These are phyloP conservation scores for Comarum palustre DNA, from an alignment of 306 rosid species.

Conservation along the genomic window DNA sequence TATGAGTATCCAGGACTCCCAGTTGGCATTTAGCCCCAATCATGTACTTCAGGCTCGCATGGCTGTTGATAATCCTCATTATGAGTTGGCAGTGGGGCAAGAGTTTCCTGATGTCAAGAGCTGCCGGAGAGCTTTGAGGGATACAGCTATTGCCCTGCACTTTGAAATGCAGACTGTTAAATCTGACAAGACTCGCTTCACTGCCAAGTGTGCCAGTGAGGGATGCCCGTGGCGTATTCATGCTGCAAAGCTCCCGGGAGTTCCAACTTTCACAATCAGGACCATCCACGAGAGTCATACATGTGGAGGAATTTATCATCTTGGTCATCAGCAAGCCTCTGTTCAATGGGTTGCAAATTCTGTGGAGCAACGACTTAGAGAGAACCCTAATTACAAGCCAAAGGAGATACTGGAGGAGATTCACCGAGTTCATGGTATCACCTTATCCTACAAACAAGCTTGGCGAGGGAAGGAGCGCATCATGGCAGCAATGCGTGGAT, in stretches of 20 bases:
- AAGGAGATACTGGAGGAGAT: conserved; percentile 91
- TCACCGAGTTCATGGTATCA: conserved; percentile 80
- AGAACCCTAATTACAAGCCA: conserved; percentile 82
- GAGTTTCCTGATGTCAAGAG: conserved; percentile 90
- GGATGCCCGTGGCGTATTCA: conserved; percentile 97
- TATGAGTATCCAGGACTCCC: conserved; percentile 42
- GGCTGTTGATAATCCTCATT: conserved; percentile 42
- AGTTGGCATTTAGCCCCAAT: conserved; percentile 34
- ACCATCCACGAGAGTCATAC: conserved; percentile 68
- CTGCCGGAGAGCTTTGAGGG: conserved; percentile 81
- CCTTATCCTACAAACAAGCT: conserved; percentile 84
- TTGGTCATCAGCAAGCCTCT: conserved; percentile 90
- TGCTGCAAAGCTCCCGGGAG: conserved; percentile 90
- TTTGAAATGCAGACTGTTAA: conserved; percentile 86
- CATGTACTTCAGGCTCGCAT: conserved; percentile 68
- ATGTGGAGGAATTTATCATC: conserved; percentile 81
- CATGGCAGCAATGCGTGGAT: conserved; percentile 93
- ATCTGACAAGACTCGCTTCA: conserved; percentile 86
- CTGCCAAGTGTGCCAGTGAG: conserved; percentile 82
- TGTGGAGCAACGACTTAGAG: conserved; percentile 73
- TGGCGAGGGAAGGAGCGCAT: conserved; percentile 97
- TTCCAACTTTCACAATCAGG: conserved; percentile 83
- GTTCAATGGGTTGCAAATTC: conserved; percentile 92
- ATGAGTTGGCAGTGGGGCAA: conserved; percentile 67
- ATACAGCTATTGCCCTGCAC: conserved; percentile 79